Conservation (phyloP, 129 eudicot genomes). For the Centaurea solstitialis region DNA sequence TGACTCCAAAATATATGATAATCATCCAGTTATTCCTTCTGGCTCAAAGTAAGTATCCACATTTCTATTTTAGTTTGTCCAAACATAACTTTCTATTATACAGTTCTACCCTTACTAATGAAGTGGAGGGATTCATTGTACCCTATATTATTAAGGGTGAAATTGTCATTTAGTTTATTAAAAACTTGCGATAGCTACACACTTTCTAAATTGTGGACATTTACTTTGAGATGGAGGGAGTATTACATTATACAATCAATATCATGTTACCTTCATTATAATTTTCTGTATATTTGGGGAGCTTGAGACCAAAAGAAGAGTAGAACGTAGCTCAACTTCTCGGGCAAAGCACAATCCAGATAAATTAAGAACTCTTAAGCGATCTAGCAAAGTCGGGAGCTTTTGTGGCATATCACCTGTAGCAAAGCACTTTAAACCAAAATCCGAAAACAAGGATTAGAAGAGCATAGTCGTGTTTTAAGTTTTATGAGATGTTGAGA, state of each 20-base stretch:
- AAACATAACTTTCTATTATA: too few species aligned
- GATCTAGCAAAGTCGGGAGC: neutral
- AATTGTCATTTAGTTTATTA: too few species aligned
- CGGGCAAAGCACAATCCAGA: neutral
- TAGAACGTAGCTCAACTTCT: neutral
- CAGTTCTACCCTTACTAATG: too few species aligned
- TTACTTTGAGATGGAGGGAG: too few species aligned
- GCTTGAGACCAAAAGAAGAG: conserved; percentile 11
- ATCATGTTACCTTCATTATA: neutral
- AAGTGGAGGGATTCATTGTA: too few species aligned
- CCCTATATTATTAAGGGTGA: too few species aligned
- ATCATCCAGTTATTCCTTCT: too few species aligned
- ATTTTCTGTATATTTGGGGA: conserved; percentile 7
- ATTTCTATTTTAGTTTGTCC: too few species aligned
- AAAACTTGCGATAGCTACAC: too few species aligned
- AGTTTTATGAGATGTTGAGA: neutral
- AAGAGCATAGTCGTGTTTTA: neutral
- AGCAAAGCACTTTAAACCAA: conserved; percentile 26
- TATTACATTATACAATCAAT: neutral
- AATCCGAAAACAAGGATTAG: neutral
- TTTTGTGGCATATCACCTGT: conserved; percentile 18
- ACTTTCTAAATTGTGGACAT: too few species aligned
- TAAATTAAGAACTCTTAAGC: neutral
- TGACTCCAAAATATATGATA: neutral
- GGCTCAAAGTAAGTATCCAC: too few species aligned